Base-by-base conservation (phyloP, 495 filamentous ascomycete species). In the Aspergillus coremiiformis region DNA sequence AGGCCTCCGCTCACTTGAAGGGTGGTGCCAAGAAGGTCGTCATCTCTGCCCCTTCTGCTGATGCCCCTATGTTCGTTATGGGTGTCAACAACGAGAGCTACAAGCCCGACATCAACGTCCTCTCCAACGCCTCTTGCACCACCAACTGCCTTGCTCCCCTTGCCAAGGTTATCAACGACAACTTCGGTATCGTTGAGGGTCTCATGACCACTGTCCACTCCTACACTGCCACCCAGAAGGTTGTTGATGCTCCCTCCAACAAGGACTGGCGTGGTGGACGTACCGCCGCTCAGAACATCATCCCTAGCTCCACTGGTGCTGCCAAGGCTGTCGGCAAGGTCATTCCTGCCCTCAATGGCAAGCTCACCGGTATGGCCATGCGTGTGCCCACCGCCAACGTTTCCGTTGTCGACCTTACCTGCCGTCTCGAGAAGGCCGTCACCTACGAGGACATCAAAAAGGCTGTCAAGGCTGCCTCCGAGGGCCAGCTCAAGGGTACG, bases 261-360 rank as follows among this genome's bases (percentile, higher is more conserved):
- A 98, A 98, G 89, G 93, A 98, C 82, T 98, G 93, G 93, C 85
- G 93, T 76, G 93, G 93, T 80, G 93, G 93, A 65, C 93, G 93
- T 77, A 89, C 88, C 64, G 93, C 94, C 75, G 94, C 93, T 61
- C 86, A 95, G 81, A 98, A 98, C 84, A 98, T 98, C 83, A 98
- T 98, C 67, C 93, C 93, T 71, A 89, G 84, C 83, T 95, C 90
- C 82, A 98, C 93, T 57, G 93, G 93, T 84, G 93, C 93, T 71
- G 93, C 93, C 66, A 98, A 98, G 87, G 93, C 93, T 68, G 93
- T 98, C 77, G 93, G 93, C 77, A 98, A 98, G 84, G 93, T 98
- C 75, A 97, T 98, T 63, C 93, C 93, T 51, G 73, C 80, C 51
- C 81, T 98, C 54, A 97, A 98, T 77, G 93, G 93, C 82, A 98